Percentiles rank a stretch among this genome's conserved stretches.
These are phyloP conservation scores for Fragilariopsis cylindrus DNA, from an alignment of 108 stramenopile genomes.

Conservation along the genomic window DNA sequence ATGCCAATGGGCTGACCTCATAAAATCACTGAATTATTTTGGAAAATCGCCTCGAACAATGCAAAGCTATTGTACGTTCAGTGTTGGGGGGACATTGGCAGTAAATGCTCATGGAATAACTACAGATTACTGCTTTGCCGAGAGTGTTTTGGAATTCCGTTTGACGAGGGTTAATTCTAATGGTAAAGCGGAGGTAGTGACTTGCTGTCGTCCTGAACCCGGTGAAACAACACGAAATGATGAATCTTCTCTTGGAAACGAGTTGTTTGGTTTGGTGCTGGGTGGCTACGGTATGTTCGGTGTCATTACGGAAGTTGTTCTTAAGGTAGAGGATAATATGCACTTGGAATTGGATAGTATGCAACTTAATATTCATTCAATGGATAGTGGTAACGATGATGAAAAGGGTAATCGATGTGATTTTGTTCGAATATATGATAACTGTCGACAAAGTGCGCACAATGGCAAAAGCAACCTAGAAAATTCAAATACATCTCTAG, in stretches of 20 bases:
- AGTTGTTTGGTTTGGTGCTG: too few relatives aligned
- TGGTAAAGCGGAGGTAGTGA: background rate
- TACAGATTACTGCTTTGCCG: background rate
- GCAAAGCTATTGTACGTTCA: slow-evolving; percentile 3
- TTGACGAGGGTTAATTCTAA: background rate
- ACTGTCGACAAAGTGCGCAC: background rate
- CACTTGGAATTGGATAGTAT: background rate
- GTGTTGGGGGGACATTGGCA: slow-evolving; percentile 8
- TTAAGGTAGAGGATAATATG: background rate
- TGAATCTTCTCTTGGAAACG: too few relatives aligned
- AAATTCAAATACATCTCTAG: too few relatives aligned
- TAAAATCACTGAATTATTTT: background rate
- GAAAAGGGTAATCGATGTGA: background rate
- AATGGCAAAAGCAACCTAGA: too few relatives aligned
- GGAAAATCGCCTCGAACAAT: slow-evolving; percentile 4
- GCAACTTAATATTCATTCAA: background rate
- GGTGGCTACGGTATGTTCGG: too few relatives aligned
- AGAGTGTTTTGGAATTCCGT: background rate
- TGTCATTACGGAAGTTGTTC: background rate
- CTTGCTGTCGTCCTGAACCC: background rate
- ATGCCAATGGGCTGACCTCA: background rate
- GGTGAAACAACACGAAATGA: background rate
- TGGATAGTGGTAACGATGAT: background rate
- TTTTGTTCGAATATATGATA: slow-evolving; percentile 8
- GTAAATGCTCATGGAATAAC: slow-evolving; percentile 14